Evolutionary conservation across 225 moss, liverwort and hornwort species (phyloP).

Genomic region (Polytrichum formosum): DNA sequence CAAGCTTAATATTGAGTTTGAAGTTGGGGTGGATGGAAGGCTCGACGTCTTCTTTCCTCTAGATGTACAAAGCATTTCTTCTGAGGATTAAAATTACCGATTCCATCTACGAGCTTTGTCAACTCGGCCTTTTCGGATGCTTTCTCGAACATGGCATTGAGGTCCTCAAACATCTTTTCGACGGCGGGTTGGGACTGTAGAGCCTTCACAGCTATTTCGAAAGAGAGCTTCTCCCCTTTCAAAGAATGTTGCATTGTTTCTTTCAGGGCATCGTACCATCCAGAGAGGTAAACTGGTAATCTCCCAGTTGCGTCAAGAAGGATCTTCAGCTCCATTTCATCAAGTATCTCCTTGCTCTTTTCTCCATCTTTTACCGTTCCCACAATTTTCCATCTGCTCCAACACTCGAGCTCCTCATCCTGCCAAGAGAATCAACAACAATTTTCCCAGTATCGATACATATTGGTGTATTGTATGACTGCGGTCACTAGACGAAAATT

Average conservation of each 20-base stretch:
- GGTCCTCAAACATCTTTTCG: constrained; percentile 9
- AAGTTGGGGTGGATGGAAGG: too few species aligned
- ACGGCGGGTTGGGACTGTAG: constrained; percentile 17
- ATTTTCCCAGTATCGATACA: neutral
- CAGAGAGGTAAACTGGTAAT: constrained; percentile 20
- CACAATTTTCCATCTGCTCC: constrained; percentile 29
- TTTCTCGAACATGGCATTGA: constrained; percentile 6
- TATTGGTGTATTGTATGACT: too few species aligned
- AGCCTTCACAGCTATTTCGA: constrained; percentile 21
- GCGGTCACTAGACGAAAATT: too few species aligned
- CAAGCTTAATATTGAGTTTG: too few species aligned
- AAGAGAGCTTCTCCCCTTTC: constrained; percentile 22
- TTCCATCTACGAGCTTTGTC: constrained; percentile 10
- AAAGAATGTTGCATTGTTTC: constrained; percentile 24
- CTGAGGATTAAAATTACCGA: neutral
- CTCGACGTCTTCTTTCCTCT: too few species aligned
- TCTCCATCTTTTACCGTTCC: constrained; percentile 25
- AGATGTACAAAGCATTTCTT: too few species aligned
- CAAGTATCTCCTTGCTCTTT: constrained; percentile 28
- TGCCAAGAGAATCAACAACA: constrained; percentile 2
- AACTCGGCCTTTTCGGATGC: constrained; percentile 3
- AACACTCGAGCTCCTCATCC: constrained; percentile 33
- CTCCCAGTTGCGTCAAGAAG: constrained; percentile 22
- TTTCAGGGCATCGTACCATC: constrained; percentile 28
- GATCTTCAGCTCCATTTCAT: constrained; percentile 23